Evolutionary conservation across 192 early-diverging fungal species (phyloP), one percentile per base, ranked within the genome.

Genomic region (Rhizoclosmatium globosum): DNA sequence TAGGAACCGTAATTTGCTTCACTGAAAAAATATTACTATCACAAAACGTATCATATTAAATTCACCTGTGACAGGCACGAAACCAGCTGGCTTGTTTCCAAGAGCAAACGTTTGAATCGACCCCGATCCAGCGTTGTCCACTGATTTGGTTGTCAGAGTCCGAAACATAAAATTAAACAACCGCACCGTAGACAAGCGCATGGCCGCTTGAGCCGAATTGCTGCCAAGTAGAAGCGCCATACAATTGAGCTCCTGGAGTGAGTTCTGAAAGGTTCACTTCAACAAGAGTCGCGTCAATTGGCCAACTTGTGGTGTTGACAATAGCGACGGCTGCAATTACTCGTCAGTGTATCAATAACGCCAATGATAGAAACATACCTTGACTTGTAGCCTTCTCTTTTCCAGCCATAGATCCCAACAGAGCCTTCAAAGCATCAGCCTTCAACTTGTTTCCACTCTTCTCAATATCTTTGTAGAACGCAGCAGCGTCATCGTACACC

Each of bases 401-500:
- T 44, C 46, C 61, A 2, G n/a, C 57, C 41, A 71, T 56, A 48
- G 67, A 42, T 3, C 56, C 68, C 74, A 74, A 21, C 31, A 71
- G 39, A 1, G 60, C 69, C n/a, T 78, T 67, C 67, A 67, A 79
- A 3, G 87, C 87, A 7, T 62, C 56, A 3, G 80, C 81, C 56
- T 53, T 69, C 48, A 90, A 56, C 69, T 77, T 66, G 21, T 42
- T 72, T 4, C 83, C 87, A 7, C 66, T 67, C 41, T 11, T 13
- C 38, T 68, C 69, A 13, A 91, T 76, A 65, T 89, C 87, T 38
- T 80, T 59, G 68, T 91, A 91, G 67, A 81, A 85, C 79, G 78
- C 67, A 43, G 87, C 85, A 15, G 93, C 95, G 83, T 99, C 98
- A 21, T 90, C 83, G 81, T 97, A 98, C 38, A 97, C 98, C 82